A percentile compares a stretch with the other conserved stretches of the same genome.
These are phyloP conservation scores for Poa annua DNA, from an alignment of 176 grass and related monocot species.

Conservation along the genomic window DNA sequence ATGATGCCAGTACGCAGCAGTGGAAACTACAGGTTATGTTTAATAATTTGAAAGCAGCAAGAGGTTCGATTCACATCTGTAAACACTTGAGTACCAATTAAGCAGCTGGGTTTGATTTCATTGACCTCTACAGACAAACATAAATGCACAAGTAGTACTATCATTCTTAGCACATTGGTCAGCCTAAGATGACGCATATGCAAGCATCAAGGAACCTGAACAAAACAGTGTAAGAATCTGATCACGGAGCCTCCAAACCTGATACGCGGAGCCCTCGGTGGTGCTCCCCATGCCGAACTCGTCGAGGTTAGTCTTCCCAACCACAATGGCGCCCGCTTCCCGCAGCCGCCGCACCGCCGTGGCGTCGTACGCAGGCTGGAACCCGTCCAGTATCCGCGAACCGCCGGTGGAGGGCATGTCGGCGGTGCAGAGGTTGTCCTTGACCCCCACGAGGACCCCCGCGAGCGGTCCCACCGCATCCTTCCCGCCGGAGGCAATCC, in stretches of 20 bases:
- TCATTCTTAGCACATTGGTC: not conserved
- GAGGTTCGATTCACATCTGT: not conserved
- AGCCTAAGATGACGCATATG: not conserved
- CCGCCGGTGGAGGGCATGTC: conserved; percentile 93
- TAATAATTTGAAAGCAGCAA: not conserved
- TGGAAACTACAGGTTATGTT: not conserved
- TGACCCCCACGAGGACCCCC: conserved; percentile 80
- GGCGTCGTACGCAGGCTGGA: conserved; percentile 83
- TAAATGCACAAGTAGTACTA: not conserved
- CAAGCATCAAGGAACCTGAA: not conserved
- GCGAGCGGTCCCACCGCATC: conserved; percentile 68
- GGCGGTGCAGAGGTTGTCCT: conserved; percentile 89
- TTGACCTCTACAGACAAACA: not conserved
- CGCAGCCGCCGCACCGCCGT: conserved; percentile 76
- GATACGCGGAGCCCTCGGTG: conserved; percentile 86
- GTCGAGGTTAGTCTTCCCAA: conserved; percentile 94
- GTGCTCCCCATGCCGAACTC: conserved; percentile 99
- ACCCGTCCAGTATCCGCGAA: conserved; percentile 85
- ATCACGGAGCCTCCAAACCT: conserved; percentile 51
- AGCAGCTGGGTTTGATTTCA: not conserved
- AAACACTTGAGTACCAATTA: not conserved
- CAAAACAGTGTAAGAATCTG: not conserved
- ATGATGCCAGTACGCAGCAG: not conserved
- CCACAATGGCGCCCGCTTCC: conserved; percentile 76
- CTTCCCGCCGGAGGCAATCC: conserved; percentile 55